Percentiles rank a stretch among this genome's conserved stretches.
These are phyloP conservation scores for Agrocybe praecox DNA, from an alignment of 768 basidiomycete species.

Conservation along the genomic window DNA sequence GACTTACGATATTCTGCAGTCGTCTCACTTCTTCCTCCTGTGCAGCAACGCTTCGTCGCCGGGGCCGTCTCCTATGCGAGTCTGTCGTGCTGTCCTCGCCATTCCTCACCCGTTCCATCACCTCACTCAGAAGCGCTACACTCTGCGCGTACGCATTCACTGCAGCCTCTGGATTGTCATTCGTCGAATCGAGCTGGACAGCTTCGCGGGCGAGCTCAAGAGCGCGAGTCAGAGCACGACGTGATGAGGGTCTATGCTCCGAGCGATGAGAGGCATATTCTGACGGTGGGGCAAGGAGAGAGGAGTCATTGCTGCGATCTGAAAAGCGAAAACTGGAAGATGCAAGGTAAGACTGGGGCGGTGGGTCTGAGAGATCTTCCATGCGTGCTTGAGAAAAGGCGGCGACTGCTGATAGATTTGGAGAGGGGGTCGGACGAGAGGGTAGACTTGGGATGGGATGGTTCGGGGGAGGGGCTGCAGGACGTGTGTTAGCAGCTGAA, in stretches of 20 bases:
- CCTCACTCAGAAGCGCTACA: slow-evolving; percentile 84
- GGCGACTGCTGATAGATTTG: slow-evolving; percentile 59
- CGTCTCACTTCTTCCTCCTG: slow-evolving; percentile 89
- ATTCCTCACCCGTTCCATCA: slow-evolving; percentile 88
- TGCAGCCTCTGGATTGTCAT: slow-evolving; percentile 86
- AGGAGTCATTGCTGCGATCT: slow-evolving; percentile 25
- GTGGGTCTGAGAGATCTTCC: slow-evolving; percentile 59
- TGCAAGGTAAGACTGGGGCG: slow-evolving; percentile 54
- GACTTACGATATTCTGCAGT: slow-evolving; percentile 83
- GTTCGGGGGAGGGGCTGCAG: slow-evolving; percentile 71
- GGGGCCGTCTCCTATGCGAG: slow-evolving; percentile 49
- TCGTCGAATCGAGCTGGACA: slow-evolving; percentile 84
- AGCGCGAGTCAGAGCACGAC: slow-evolving; percentile 83
- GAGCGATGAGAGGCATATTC: slow-evolving; percentile 36
- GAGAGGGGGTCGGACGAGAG: slow-evolving; percentile 39
- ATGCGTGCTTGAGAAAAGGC: slow-evolving; percentile 60
- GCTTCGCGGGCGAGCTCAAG: slow-evolving; percentile 89
- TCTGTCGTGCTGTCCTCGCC: slow-evolving; percentile 84
- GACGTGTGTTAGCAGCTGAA: slow-evolving; percentile 62
- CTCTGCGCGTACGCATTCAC: slow-evolving; percentile 88
- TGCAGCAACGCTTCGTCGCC: slow-evolving; percentile 81
- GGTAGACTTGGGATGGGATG: slow-evolving; percentile 77
- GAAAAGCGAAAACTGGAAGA: slow-evolving; percentile 33
- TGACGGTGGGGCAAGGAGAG: slow-evolving; percentile 22
- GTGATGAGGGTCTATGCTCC: slow-evolving; percentile 72